Conservation (phyloP, 176 grass and related monocot genomes). For the Saccharum spontaneum region DNA sequence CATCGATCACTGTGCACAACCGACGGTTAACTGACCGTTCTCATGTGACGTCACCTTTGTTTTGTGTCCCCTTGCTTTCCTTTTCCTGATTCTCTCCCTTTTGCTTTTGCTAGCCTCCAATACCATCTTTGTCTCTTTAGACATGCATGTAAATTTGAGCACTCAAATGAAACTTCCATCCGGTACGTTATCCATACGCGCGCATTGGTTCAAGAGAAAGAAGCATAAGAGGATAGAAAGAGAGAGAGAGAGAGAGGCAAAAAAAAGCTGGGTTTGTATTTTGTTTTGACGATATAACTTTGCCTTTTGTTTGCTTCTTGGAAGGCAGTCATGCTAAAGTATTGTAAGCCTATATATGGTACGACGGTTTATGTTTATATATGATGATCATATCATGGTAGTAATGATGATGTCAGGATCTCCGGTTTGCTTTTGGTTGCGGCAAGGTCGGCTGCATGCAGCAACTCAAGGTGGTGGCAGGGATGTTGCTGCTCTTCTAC, state of each 20-base stretch:
- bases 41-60: conserved; percentile 55
- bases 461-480: conserved; percentile 12
- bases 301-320: conserved; percentile 60
- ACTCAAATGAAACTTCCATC: conserved; percentile 49
- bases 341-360: conserved; percentile 6
- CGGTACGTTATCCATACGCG: conserved; percentile 30
- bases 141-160: conserved; percentile 41
- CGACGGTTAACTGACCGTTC: conserved; percentile 36
- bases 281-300: conserved; percentile 39
- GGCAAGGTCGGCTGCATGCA: conserved; percentile 18
- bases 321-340: conserved; percentile 47
- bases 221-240: neutral
- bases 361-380: neutral
- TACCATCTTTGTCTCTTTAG: conserved; percentile 60
- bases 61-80: conserved; percentile 27
- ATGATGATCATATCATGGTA: conserved; percentile 50
- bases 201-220: conserved; percentile 61
- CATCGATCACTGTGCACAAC: conserved; percentile 40
- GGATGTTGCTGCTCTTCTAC: conserved; percentile 31
- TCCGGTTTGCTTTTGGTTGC: conserved; percentile 30
- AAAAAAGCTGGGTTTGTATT: conserved; percentile 42
- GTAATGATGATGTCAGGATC: conserved; percentile 46
- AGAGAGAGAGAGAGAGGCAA: neutral
- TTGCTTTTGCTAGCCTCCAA: conserved; percentile 32
- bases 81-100: conserved; percentile 25